These are phyloP conservation scores for Pseudocercospora vitis DNA, from an alignment of 2,329 filamentous ascomycete species.

Conservation along the genomic window DNA sequence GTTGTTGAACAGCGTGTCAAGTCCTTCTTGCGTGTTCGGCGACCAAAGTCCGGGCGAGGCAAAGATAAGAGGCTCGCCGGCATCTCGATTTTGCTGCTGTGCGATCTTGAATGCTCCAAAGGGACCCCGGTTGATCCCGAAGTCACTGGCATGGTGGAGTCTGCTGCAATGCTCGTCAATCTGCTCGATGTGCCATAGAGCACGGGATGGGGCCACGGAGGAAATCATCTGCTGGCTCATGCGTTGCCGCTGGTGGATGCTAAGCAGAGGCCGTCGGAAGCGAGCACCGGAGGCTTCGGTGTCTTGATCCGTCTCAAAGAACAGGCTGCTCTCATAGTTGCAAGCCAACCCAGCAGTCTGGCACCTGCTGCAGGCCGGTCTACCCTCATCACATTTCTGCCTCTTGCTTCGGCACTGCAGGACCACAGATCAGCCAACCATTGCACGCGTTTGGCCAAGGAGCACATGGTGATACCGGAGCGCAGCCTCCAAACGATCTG, in stretches of 20 bases:
- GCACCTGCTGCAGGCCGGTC: neutral
- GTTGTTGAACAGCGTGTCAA: neutral
- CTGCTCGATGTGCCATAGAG: neutral
- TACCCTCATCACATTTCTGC: neutral
- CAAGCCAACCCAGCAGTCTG: neutral
- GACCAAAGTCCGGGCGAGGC: neutral
- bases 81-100: neutral
- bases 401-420: neutral
- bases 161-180: neutral
- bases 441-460: neutral
- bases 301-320: neutral
- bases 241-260: neutral
- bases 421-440: neutral
- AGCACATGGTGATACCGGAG: neutral
- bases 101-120: neutral
- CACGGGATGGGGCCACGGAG: neutral
- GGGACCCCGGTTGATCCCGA: neutral
- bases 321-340: neutral
- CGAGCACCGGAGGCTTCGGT: neutral
- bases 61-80: no score
- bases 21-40: neutral
- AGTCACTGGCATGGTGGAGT: neutral
- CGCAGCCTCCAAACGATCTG: neutral
- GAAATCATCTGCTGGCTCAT: neutral
- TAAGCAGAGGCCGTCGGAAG: neutral